Conservation (phyloP, 2,329 filamentous ascomycete genomes). For the Verruconis gallopava region DNA sequence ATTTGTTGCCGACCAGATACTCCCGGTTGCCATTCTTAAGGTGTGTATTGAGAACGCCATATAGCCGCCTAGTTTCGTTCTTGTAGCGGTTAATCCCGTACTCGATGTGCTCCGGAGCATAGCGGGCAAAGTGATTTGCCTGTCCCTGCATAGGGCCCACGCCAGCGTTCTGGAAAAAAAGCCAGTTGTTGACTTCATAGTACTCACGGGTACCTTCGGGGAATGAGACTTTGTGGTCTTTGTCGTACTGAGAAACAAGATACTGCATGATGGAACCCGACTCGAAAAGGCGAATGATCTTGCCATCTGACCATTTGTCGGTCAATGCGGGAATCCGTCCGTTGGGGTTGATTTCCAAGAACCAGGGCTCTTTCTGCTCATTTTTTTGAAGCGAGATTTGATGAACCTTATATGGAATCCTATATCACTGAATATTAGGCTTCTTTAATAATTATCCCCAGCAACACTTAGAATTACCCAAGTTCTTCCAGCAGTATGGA, state of each 20-base stretch:
- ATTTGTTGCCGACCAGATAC: constrained; percentile 30
- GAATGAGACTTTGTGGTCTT: constrained; percentile 35
- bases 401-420: constrained; percentile 31
- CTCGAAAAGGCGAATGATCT: constrained; percentile 44
- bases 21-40: constrained; percentile 18
- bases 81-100: constrained; percentile 35
- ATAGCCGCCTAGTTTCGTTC: constrained; percentile 34
- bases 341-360: constrained; percentile 29
- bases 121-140: constrained; percentile 71
- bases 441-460: constrained; percentile 6
- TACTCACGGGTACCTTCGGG: constrained; percentile 52
- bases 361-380: constrained; percentile 26
- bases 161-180: constrained; percentile 60
- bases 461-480: constrained; percentile 45
- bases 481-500: constrained; percentile 34
- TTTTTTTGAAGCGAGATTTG: constrained; percentile 44
- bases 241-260: constrained; percentile 32
- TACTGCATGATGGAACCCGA: constrained; percentile 19
- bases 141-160: constrained; percentile 74
- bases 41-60: constrained; percentile 31
- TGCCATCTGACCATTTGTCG: constrained; percentile 41
- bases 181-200: constrained; percentile 71
- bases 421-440: not conserved
- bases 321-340: constrained; percentile 32
- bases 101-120: constrained; percentile 51